phyloP scores from a whole-genome alignment of 1,284 basidiomycete genomes.

The Microbotryum violaceum region DNA sequence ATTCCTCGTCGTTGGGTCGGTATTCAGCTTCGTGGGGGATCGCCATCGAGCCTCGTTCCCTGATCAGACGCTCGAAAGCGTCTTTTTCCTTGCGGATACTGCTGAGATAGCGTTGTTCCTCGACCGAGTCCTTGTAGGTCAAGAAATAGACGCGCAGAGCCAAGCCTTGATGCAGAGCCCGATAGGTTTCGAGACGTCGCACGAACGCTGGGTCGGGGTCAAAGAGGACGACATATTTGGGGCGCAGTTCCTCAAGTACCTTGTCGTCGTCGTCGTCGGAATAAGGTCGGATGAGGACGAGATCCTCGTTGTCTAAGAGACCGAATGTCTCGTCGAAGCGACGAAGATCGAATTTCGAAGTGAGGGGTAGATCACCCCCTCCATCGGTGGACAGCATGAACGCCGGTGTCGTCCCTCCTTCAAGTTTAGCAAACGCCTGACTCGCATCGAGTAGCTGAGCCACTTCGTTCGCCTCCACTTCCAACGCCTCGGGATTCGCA shows the following conservation, averaged over 20 bases:
- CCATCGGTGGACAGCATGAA: no score
- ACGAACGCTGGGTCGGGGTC: conserved; percentile 92
- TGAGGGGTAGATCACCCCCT: no score
- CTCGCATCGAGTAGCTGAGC: conserved; percentile 44
- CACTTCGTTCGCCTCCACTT: conserved; percentile 53
- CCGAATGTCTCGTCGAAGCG: conserved; percentile 51
- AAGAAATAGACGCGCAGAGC: conserved; percentile 91
- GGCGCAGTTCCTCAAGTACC: conserved; percentile 76
- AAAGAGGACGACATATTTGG: conserved; percentile 88
- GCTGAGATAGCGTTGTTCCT: conserved; percentile 91
- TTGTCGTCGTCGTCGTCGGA: conserved; percentile 88
- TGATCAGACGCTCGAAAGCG: conserved; percentile 86
- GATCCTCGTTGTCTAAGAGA: conserved; percentile 66
- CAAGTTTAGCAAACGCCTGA: no score
- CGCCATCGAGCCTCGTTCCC: conserved; percentile 85
- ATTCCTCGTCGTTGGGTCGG: conserved; percentile 43
- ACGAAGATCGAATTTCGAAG: no score
- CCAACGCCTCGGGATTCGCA: conserved; percentile 48
- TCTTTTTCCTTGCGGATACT: conserved; percentile 86
- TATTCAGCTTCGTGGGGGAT: conserved; percentile 77
- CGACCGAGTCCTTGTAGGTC: conserved; percentile 83
- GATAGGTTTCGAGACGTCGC: conserved; percentile 85
- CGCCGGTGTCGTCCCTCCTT: no score
- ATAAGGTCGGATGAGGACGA: conserved; percentile 79
- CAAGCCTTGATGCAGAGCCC: conserved; percentile 67